Evolutionary conservation across 2,329 filamentous ascomycete genomes (phyloP), one percentile per base, ranked within the genome.

Genomic region (Chrysoporthe cubensis): DNA sequence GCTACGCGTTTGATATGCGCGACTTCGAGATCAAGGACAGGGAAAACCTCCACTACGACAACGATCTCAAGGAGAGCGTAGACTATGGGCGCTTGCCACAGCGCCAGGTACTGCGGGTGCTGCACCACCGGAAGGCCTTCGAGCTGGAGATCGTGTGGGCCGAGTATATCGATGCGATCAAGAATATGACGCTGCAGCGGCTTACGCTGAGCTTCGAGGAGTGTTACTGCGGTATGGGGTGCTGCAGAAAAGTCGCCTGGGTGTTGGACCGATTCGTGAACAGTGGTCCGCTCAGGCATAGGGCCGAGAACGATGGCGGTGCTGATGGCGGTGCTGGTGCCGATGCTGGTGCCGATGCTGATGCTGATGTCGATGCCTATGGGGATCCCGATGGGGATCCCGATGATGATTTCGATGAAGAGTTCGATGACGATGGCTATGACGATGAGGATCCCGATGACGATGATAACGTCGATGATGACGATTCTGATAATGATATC

Each of bases 1-100:
- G 67, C 43, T 69, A 64, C 32, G 18, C 64, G 11, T 69, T 69
- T 32, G 64, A 69, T 46, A 66, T 69, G 64, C 67, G 67, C 21
- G 67, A 69, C 13, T 2, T 18, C 18, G 32, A n/a, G 14, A n/a
- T 16, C 7, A 16, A n/a, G 4, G 67, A 66, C 60, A n/a, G 44
- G 11, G 14, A 11, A 0, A 64, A 61, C 42, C 48, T 69, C 6
- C 52, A 50, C 56, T 14, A 11, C n/a, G 26, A 37, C 14, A 7
- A 2, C 18, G 0, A 0, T 11, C 18, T 61, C 52, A 66, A 56
- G 46, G 18, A 6, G 1, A 11, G 5, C 11, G 26, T 66, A 3
- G 60, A 61, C n/a, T 5, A 21, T 16, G 16, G 8, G 2, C 1
- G 8, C 18, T 6, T 50, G 0, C 11, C 64, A 13, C 40, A 9